Base-by-base conservation (phyloP, 768 basidiomycete species). In the Russula virescens region DNA sequence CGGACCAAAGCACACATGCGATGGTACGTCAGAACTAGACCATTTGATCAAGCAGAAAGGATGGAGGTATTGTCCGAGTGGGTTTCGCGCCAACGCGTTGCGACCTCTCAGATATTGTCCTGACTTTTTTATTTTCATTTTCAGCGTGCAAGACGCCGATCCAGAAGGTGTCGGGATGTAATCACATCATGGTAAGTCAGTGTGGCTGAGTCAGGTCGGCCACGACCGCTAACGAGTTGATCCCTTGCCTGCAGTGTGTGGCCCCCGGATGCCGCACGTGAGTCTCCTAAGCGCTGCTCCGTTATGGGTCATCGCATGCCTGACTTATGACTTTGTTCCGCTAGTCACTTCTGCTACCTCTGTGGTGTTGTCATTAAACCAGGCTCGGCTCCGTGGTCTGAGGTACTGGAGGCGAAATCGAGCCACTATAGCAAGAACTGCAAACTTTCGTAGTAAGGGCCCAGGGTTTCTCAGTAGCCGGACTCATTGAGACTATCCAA, bases 121-220 rank as follows among this genome's bases (percentile, higher is more conserved):
- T 47, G 2, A 8, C 13, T 4, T 21, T 21, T 28, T 40, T 21
- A 21, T 28, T 40, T 21, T 25, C n/a, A 50, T 49, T n/a, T 38
- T 38, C 13, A 80, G 79, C 78, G 3, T 81, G 80, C 66, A 69
- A 70, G 55, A 81, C 82, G 9, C 79, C 82, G 2, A 78, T 82
- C n/a, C 77, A 75, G 56, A 85, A 83, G 64, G 74, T 75, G 6
- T 72, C 71, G 16, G 84, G 84, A 0, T 85, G 84, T 57, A 80
- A 83, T 61, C 83, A 85, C 69, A 85, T 85, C 80, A 76, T 77
- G 62, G 83, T 83, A 38, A 72, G 82, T 66, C 55, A 55, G 23
- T 21, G 55, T 10, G 34, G 34, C 43, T 43, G 26, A 40, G 25
- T 5, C 21, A 19, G 9, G n/a, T 48, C 11, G 23, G 5, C 21